Evolutionary conservation across 1,284 basidiomycete genomes (phyloP), one percentile per base, ranked within the genome.

Genomic region (Leccinum solheimii): DNA sequence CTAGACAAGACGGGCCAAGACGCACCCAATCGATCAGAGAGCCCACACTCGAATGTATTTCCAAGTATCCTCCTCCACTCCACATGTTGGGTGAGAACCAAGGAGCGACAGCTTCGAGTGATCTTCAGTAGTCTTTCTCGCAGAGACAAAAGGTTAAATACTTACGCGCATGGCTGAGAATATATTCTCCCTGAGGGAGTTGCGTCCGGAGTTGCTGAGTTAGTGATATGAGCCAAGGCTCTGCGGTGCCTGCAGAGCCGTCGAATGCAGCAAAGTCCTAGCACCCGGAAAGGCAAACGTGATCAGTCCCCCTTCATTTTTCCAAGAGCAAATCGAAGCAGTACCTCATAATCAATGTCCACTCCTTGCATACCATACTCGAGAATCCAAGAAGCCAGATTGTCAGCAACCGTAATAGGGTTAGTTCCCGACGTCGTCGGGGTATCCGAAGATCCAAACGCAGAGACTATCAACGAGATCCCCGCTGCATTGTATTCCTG

Each of bases 331-430:
- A 49, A 21, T 19, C 1, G 21, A 16, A 48, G 3, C 11, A 36
- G 34, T 52, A 77, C 81, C 67, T 84, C 83, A 60, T 83, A 84
- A 68, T 86, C 84, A 51, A 86, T 74, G 56, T 86, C 85, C 36
- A 85, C 75, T 38, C 85, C 85, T 59, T 85, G 83, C 21, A 86
- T 68, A 38, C 77, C 76, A 68, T 79, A 82, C 58, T 81, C 56
- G 63, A 77, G 78, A 43, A 83, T 79, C 78, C 78, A 84, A 0
- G 75, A 72, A 6, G 82, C 80, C 68, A 84, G 72, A 4, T 74
- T 76, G 61, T 83, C 76, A 0, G 83, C 82, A 6, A 77, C 72
- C 1, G 64, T 67, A 7, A 73, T 64, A 1, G 81, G 69, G 60
- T 84, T 72, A 4, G 72, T 69, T 27, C 76, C 75, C 0, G 68